A percentile compares a stretch with the other conserved stretches of the same genome.
Evolutionary conservation across 2,329 filamentous ascomycete species (phyloP).

Genomic region (Cryphonectria japonica): DNA sequence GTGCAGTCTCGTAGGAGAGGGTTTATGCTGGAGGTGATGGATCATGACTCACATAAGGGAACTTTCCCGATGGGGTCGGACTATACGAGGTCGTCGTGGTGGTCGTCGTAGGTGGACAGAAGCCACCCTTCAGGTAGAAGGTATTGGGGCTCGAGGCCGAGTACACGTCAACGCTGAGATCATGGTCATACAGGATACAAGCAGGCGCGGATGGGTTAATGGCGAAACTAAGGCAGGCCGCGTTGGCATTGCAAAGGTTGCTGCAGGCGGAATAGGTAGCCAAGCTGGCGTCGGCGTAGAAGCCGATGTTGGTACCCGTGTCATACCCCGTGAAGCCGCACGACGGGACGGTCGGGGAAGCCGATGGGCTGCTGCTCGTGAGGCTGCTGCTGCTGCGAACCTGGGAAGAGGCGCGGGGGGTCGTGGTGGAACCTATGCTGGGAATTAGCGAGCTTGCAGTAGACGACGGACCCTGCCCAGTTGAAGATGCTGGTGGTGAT

Average conservation of each 20-base stretch:
- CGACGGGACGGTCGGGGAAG: background rate
- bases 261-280: conserved; percentile 7
- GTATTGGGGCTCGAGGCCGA: background rate
- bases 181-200: background rate
- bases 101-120: background rate
- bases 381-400: background rate
- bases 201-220: background rate
- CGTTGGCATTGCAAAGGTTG: background rate
- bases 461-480: background rate
- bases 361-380: background rate
- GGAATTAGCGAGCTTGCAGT: background rate
- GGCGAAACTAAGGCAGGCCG: conserved; percentile 1
- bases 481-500: background rate
- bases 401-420: background rate
- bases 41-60: background rate
- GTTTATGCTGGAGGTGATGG: no score
- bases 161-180: background rate
- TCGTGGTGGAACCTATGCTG: background rate
- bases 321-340: background rate
- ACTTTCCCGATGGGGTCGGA: conserved; percentile 2
- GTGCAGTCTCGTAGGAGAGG: background rate
- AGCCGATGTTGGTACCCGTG: conserved; percentile 5
- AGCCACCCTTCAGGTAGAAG: background rate
- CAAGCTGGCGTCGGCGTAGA: background rate
- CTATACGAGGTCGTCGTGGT: conserved; percentile 11